Conservation (phyloP, 2,329 filamentous ascomycete species). For the Alternaria longipes region DNA sequence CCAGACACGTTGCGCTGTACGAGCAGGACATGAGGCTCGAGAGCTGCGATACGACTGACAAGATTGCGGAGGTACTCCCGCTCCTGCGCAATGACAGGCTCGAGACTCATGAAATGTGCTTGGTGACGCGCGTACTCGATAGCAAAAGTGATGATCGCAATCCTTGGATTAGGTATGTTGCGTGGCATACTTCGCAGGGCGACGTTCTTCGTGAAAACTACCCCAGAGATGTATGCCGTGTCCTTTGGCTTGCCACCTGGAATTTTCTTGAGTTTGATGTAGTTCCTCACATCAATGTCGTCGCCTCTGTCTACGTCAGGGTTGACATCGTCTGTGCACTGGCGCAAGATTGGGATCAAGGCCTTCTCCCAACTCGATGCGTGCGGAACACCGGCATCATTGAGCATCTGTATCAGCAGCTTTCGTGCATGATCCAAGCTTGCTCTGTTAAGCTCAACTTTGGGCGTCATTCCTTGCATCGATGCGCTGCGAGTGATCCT, state of each 20-base stretch:
- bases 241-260: slow-evolving; percentile 89
- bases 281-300: slow-evolving; percentile 96
- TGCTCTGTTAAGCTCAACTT: slow-evolving; percentile 85
- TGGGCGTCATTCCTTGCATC: slow-evolving; percentile 78
- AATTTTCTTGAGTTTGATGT: slow-evolving; percentile 97
- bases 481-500: slow-evolving; percentile 77
- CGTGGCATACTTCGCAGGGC: slow-evolving; percentile 96
- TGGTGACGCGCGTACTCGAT: slow-evolving; percentile 95
- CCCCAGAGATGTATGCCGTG: slow-evolving; percentile 94
- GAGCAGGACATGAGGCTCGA: slow-evolving; percentile 86
- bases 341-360: slow-evolving; percentile 86
- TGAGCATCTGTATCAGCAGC: slow-evolving; percentile 82
- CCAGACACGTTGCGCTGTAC: slow-evolving; percentile 94
- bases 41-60: slow-evolving; percentile 86
- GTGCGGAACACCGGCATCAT: slow-evolving; percentile 78
- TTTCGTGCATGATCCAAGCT: slow-evolving; percentile 89
- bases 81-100: slow-evolving; percentile 96
- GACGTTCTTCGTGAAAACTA: slow-evolving; percentile 97
- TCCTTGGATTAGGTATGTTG: slow-evolving; percentile 81
- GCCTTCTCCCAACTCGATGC: slow-evolving; percentile 86
- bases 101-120: slow-evolving; percentile 96
- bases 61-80: slow-evolving; percentile 91
- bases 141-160: slow-evolving; percentile 92
- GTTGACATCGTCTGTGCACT: slow-evolving; percentile 92
- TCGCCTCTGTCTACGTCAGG: slow-evolving; percentile 91